Base-by-base conservation (phyloP, 2,329 filamentous ascomycete genomes). In the Ophiostoma australiae region DNA sequence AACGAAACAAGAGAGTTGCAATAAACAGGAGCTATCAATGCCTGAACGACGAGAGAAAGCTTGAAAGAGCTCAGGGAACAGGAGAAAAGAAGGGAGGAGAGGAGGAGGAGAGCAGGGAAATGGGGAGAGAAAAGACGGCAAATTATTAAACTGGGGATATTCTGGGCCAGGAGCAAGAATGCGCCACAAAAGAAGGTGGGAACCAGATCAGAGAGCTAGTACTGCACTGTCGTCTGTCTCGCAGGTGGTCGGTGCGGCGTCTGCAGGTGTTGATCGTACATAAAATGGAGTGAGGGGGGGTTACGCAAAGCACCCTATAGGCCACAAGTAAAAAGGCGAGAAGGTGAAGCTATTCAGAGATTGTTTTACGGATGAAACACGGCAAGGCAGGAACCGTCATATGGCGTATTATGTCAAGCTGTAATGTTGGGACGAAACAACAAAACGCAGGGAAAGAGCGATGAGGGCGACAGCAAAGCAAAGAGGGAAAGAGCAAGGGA, bases 121-220 rank as follows among this genome's bases (percentile, higher is more conserved):
- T 23, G 44, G n/a, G 44, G 31, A 44, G 52, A 41, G 37, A 48
- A 63, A 69, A 67, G 61, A 37, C 61, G 58, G 67, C 66, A 71
- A 69, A 72, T 55, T 70, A 70, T 65, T 63, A 72, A 72, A 70
- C 65, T 39, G 65, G 71, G 69, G 69, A 37, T 61, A 58, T 23
- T 69, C 69, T 41, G 15, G 66, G 66, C 70, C 70, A 66, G 55
- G 68, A 67, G 61, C n/a, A 31, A 52, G 31, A 63, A 69, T 27
- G 68, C 70, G 70, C 70, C 70, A 72, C 65, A 68, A 66, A 68
- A 41, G 27, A 27, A 66, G 68, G 33, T 41, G 63, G 70, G 67
- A 31, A 68, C 66, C 70, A 61, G 67, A 17, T 69, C 27, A 37
- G 20, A 69, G 31, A 69, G 68, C 52, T 67, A 39, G 27, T 44